Percentiles rank a stretch among this genome's conserved stretches.
Evolutionary conservation across 1,284 basidiomycete species (phyloP).

Genomic region (Clitocybe nebularis): DNA sequence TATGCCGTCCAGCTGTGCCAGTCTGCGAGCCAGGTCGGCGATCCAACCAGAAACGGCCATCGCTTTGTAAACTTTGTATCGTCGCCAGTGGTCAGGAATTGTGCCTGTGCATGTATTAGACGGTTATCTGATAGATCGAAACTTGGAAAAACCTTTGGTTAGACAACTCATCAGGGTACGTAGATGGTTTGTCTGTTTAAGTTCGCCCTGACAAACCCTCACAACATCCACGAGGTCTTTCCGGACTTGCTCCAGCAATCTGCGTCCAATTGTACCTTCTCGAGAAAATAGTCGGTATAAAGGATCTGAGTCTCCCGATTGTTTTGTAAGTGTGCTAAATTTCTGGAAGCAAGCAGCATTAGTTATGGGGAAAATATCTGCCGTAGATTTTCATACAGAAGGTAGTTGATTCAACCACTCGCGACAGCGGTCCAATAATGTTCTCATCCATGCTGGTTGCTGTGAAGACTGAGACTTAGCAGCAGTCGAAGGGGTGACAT

Average conservation of each 20-base stretch:
- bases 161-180: conserved; percentile 83
- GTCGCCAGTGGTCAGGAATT: conserved; percentile 83
- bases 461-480: conserved; percentile 60
- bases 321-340: conserved; percentile 61
- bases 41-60: conserved; percentile 86
- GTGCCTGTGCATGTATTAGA: conserved; percentile 57
- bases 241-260: conserved; percentile 72
- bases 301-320: conserved; percentile 73
- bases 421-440: conserved; percentile 71
- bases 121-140: conserved; percentile 7
- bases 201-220: conserved; percentile 79
- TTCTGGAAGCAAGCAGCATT: conserved; percentile 35
- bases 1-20: conserved; percentile 80
- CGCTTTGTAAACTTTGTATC: conserved; percentile 81
- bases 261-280: conserved; percentile 80
- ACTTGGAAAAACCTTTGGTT: conserved; percentile 66
- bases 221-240: conserved; percentile 79
- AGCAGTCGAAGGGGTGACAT: conserved; percentile 44
- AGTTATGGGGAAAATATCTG: background rate
- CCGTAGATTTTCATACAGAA: conserved; percentile 56
- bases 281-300: conserved; percentile 84
- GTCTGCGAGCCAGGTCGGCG: conserved; percentile 72
- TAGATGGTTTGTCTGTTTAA: conserved; percentile 94
- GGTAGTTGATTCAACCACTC: conserved; percentile 83
- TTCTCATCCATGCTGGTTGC: conserved; percentile 91